Conservation (phyloP, 768 basidiomycete species). For the Kwoniella dejecticola region DNA sequence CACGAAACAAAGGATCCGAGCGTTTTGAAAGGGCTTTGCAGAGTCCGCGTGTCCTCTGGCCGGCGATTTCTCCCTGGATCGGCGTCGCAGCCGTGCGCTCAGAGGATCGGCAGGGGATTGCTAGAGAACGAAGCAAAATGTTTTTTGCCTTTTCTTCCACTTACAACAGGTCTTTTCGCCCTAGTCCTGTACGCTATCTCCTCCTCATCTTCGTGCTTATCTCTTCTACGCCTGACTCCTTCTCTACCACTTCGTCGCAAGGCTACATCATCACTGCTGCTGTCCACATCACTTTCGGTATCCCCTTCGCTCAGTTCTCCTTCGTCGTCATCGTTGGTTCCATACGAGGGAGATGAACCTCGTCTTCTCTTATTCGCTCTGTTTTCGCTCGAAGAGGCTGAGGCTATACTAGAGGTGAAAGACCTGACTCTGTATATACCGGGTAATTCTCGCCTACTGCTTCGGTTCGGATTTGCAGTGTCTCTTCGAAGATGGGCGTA, state of each 20-base stretch:
- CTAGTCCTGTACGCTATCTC: conserved; percentile 9
- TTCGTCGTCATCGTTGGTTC: background rate
- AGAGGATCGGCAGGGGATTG: too few species aligned
- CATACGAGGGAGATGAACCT: conserved; percentile 3
- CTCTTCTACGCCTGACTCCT: background rate
- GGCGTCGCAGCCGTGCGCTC: too few species aligned
- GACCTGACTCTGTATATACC: background rate
- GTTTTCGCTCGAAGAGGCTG: background rate
- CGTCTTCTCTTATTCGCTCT: background rate
- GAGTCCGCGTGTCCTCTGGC: too few species aligned
- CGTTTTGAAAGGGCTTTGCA: too few species aligned
- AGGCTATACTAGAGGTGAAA: background rate
- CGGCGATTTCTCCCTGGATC: too few species aligned
- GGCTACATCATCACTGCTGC: conserved; percentile 9
- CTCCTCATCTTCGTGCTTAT: background rate
- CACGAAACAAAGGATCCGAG: background rate
- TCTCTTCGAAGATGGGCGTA: conserved; percentile 3
- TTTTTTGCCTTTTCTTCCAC: too few species aligned
- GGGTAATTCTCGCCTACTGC: conserved; percentile 1
- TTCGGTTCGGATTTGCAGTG: conserved; percentile 1
- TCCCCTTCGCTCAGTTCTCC: conserved; percentile 9
- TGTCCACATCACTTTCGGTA: conserved; percentile 6
- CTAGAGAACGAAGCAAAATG: too few species aligned
- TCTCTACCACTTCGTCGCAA: conserved; percentile 15
- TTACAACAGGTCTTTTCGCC: conserved; percentile 9